Evolutionary conservation across 768 basidiomycete species (phyloP).

Genomic region (Lentinula detonsa): DNA sequence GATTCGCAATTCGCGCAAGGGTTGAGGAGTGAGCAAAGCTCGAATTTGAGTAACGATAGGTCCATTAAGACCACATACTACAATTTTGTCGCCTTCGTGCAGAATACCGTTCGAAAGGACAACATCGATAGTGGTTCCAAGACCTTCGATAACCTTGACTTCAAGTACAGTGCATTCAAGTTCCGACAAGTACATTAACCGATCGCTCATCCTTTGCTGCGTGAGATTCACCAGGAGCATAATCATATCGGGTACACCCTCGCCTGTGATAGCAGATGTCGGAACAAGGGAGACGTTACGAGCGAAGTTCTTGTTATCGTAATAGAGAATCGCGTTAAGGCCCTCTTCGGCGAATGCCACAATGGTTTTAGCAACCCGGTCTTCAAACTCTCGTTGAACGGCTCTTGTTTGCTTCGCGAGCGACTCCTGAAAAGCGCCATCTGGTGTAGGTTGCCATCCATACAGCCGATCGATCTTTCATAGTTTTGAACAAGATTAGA

Average conservation of each 20-base stretch:
- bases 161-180: constrained; percentile 97
- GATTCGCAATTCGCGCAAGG: constrained; percentile 89
- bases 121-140: constrained; percentile 97
- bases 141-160: constrained; percentile 97
- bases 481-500: constrained; percentile 5
- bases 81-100: constrained; percentile 88
- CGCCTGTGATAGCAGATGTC: constrained; percentile 96
- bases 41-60: constrained; percentile 94
- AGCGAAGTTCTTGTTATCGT: constrained; percentile 94
- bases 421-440: constrained; percentile 90
- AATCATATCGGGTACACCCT: constrained; percentile 99
- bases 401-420: constrained; percentile 72
- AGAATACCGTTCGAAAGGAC: constrained; percentile 92
- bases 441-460: constrained; percentile 86
- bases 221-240: constrained; percentile 96
- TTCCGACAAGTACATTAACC: constrained; percentile 96
- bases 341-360: constrained; percentile 98
- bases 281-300: constrained; percentile 95
- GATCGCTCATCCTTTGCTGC: constrained; percentile 95
- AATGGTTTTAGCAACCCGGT: constrained; percentile 77
- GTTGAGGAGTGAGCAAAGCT: constrained; percentile 93
- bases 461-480: constrained; percentile 94
- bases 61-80: constrained; percentile 95
- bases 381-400: constrained; percentile 90
- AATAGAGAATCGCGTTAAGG: constrained; percentile 91